Evolutionary conservation across 768 basidiomycete species (phyloP).

Genomic region (Xanthoconium stramineum): DNA sequence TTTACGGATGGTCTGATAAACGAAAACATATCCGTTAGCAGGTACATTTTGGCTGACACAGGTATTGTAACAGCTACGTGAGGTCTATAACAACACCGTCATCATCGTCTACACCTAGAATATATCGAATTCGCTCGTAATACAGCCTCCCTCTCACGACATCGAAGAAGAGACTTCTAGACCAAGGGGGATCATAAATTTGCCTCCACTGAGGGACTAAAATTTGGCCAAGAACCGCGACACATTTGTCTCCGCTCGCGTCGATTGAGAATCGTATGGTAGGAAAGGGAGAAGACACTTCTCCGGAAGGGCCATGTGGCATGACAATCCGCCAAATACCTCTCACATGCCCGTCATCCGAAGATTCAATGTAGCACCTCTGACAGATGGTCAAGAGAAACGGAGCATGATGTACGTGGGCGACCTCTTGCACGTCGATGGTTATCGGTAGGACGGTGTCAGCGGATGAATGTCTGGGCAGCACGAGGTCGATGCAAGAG

Average conservation of each 20-base stretch:
- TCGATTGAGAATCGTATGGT: neutral
- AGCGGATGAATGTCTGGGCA: neutral
- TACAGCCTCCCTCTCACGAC: neutral
- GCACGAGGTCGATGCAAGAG: neutral
- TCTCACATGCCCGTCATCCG: conserved; percentile 1
- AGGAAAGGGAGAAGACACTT: too few species aligned
- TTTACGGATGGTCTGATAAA: too few species aligned
- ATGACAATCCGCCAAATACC: neutral
- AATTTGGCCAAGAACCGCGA: neutral
- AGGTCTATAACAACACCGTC: neutral
- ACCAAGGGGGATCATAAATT: neutral
- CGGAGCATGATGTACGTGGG: neutral
- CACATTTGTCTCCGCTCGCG: neutral
- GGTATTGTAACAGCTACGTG: neutral
- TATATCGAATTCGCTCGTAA: neutral
- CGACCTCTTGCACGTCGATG: neutral
- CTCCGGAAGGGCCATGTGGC: neutral
- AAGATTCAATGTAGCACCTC: neutral
- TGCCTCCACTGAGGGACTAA: neutral
- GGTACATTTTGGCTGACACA: too few species aligned
- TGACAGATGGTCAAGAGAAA: too few species aligned
- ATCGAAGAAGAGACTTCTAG: neutral
- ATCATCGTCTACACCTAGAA: neutral
- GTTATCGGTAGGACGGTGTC: neutral
- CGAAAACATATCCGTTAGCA: too few species aligned